Evolutionary conservation across 140 eudicot genomes (phyloP).

Genomic region (Bidens hawaiensis): DNA sequence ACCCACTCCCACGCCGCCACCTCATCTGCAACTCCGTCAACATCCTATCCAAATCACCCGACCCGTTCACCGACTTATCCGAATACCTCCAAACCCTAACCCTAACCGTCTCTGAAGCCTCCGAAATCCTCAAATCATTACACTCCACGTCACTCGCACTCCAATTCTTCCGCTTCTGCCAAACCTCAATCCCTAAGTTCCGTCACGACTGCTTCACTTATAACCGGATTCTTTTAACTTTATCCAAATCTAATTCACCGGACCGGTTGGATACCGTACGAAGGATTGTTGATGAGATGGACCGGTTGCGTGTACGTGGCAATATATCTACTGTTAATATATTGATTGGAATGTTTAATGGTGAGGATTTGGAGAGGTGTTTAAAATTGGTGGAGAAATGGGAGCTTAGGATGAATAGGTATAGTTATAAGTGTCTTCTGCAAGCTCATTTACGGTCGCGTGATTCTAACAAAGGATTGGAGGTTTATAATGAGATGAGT

Average conservation of each 20-base stretch:
- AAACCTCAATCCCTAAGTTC: conserved; percentile 58
- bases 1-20: conserved; percentile 82
- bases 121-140: conserved; percentile 78
- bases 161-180: conserved; percentile 64
- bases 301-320: conserved; percentile 46
- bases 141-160: conserved; percentile 53
- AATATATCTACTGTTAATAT: conserved; percentile 77
- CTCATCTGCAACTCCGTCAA: conserved; percentile 61
- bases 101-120: conserved; percentile 65
- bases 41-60: conserved; percentile 45
- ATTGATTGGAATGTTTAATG: conserved; percentile 57
- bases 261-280: conserved; percentile 40
- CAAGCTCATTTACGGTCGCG: conserved; percentile 73
- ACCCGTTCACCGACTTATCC: conserved; percentile 53
- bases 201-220: conserved; percentile 76
- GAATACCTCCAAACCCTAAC: conserved; percentile 53
- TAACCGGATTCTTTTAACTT: conserved; percentile 55
- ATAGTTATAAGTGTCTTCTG: conserved; percentile 65
- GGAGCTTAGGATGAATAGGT: conserved; percentile 68
- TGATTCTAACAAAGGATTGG: conserved; percentile 38
- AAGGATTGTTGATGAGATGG: conserved; percentile 56
- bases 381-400: conserved; percentile 63
- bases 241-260: conserved; percentile 40
- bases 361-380: conserved; percentile 57
- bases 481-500: conserved; percentile 54